Evolutionary conservation across 2,329 filamentous ascomycete genomes (phyloP), one percentile per base, ranked within the genome.

Genomic region (Hypoxylon sp.): DNA sequence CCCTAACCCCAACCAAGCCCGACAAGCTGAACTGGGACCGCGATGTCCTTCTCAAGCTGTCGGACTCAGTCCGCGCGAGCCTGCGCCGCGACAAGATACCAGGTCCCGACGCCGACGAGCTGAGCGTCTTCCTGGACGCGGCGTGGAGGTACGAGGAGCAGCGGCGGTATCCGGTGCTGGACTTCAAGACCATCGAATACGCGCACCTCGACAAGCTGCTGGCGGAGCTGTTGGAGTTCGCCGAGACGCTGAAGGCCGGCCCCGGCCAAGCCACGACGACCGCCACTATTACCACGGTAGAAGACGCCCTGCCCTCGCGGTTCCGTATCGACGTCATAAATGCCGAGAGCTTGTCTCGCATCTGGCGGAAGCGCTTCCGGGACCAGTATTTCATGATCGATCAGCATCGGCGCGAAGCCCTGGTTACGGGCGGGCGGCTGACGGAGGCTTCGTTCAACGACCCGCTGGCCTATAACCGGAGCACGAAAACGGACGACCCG

Each of bases 351-450:
- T 68, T 85, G 48, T 77, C 80, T 61, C 74, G 75, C n/a, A 64
- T 72, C 37, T 85, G 82, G 83, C 72, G 77, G 48, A 68, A 72
- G 6, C 76, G 82, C 4, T 84, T 84, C 66, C 74, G 76, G 39
- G 78, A 79, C n/a, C 69, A 75, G 6, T 84, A 81, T 57, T 79
- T 81, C 62, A 75, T 78, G 62, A 77, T 85, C 24, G 82, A 85
- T 56, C 75, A 83, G 50, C 72, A 74, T 8, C 75, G 83, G n/a
- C 77, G 77, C 37, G 68, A 67, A 4, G 66, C 72, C 1, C 71
- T 85, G 20, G 70, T 76, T 0, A 70, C 70, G 34, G 73, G 70
- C 6, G 81, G 81, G 0, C 72, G 75, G 46, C 74, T 85, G 26
- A 78, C 74, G 55, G 79, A 79, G 26, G 75, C 84, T 6, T 72